Percentiles rank a stretch among this genome's conserved stretches.
These are phyloP conservation scores for Entamoeba invadens DNA, from an alignment of 208 protist species.

Conservation along the genomic window DNA sequence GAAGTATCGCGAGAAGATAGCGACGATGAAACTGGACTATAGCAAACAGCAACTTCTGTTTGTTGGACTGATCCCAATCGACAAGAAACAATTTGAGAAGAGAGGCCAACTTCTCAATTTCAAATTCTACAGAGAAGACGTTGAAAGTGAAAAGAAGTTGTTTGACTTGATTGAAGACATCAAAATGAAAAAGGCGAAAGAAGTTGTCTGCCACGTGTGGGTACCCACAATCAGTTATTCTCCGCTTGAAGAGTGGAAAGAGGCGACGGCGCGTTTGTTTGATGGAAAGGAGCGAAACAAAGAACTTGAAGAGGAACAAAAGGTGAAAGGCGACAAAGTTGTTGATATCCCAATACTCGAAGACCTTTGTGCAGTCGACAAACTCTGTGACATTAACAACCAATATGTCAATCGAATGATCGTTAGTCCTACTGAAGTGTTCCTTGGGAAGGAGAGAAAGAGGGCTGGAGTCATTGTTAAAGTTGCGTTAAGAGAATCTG, in stretches of 20 bases:
- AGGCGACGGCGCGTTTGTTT: background rate
- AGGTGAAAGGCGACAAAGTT: background rate
- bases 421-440: background rate
- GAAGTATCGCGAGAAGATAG: background rate
- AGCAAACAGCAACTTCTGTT: background rate
- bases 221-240: background rate
- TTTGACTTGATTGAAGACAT: background rate
- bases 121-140: background rate
- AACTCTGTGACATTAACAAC: background rate
- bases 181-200: background rate
- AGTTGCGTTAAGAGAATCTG: background rate
- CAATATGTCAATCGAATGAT: background rate
- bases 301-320: background rate
- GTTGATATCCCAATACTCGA: background rate
- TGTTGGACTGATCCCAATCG: background rate
- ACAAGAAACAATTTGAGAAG: background rate
- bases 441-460: background rate
- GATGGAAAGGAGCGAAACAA: background rate
- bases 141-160: background rate
- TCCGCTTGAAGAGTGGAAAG: background rate
- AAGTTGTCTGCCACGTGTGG: background rate
- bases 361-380: background rate
- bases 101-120: background rate
- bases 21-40: background rate
- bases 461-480: background rate